A percentile compares a stretch with the other conserved stretches of the same genome.
Evolutionary conservation across 768 basidiomycete species (phyloP).

Genomic region (Boletus vinaceobasis): DNA sequence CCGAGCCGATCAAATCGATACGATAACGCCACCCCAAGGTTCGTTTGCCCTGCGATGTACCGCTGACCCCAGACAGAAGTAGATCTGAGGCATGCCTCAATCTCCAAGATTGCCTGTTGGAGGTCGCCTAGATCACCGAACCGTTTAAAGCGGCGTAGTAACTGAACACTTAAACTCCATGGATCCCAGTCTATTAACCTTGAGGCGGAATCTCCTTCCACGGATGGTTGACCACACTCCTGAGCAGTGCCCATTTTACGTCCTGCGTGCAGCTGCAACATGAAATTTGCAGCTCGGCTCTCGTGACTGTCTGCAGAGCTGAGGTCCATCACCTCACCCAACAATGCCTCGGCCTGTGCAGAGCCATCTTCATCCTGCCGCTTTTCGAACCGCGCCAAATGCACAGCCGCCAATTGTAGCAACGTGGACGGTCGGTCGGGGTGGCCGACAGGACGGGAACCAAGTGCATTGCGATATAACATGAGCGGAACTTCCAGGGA

Average conservation of each 20-base stretch:
- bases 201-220: not conserved
- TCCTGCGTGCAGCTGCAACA: not conserved
- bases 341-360: not conserved
- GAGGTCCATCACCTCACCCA: not conserved
- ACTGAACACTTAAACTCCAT: no score
- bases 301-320: not conserved
- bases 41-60: no score
- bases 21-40: no score
- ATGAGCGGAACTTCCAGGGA: not conserved
- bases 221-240: not conserved
- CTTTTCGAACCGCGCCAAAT: not conserved
- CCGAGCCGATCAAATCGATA: no score
- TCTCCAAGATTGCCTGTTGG: no score
- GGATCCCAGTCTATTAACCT: no score
- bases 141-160: no score
- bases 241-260: not conserved
- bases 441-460: not conserved
- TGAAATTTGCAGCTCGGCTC: not conserved
- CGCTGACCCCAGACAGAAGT: no score
- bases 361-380: not conserved
- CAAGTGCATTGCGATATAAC: not conserved
- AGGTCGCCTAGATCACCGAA: no score
- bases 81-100: no score
- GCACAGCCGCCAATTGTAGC: not conserved
- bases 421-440: not conserved